Conservation (phyloP, 495 filamentous ascomycete species). For the Penicillium verhagenii region DNA sequence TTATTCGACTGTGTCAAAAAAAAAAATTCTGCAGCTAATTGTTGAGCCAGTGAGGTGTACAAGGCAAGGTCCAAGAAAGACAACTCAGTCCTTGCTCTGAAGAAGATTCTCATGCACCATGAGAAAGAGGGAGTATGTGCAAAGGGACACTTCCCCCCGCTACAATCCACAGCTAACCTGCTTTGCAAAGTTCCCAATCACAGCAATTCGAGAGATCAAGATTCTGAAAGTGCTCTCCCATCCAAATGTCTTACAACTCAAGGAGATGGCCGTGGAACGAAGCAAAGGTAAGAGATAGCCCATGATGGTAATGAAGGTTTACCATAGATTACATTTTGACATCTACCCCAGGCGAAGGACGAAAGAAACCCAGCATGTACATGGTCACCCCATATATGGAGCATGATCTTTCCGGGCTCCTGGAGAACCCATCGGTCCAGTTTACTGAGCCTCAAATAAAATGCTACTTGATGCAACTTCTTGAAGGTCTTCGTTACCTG, state of each 20-base stretch:
- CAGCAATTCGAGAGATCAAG: constrained; percentile 96
- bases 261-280: constrained; percentile 94
- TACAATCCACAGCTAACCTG: constrained; percentile 1
- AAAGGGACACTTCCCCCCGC: background rate
- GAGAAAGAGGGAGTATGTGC: constrained; percentile 83
- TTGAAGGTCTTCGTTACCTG: constrained; percentile 85
- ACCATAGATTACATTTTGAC: constrained; percentile 5
- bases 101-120: constrained; percentile 97
- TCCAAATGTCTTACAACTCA: constrained; percentile 79
- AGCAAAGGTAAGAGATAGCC: constrained; percentile 53
- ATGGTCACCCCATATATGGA: constrained; percentile 99
- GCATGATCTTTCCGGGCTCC: constrained; percentile 90
- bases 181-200: constrained; percentile 76
- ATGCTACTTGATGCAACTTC: constrained; percentile 92
- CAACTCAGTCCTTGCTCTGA: constrained; percentile 75
- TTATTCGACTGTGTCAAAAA: background rate
- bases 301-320: background rate
- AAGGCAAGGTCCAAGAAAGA: constrained; percentile 77
- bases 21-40: constrained; percentile 13
- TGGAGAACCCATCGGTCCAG: constrained; percentile 88
- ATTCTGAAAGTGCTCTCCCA: constrained; percentile 91
- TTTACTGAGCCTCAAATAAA: constrained; percentile 92
- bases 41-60: constrained; percentile 73
- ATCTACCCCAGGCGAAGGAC: constrained; percentile 58
- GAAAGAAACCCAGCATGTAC: constrained; percentile 86